Conservation (phyloP, 1,139 yeast species). For the Hemisphaericaspora subhashii region DNA sequence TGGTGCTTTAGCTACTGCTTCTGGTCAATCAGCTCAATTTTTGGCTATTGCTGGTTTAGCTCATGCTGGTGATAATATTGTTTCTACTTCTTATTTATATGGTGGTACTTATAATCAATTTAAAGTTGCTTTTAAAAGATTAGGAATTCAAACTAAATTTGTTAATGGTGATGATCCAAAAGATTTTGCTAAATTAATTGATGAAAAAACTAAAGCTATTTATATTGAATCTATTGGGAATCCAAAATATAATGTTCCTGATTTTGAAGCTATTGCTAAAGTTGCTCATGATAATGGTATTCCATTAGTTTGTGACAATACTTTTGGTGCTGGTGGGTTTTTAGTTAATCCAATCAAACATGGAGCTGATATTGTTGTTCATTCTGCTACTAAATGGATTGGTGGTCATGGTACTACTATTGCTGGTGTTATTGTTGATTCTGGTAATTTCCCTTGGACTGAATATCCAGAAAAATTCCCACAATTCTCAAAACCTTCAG, state of each 20-base stretch:
- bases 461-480: constrained; percentile 86
- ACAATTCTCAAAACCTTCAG: constrained; percentile 85
- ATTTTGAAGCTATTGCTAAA: constrained; percentile 72
- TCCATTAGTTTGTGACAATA: constrained; percentile 93
- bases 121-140: constrained; percentile 84
- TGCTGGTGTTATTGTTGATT: constrained; percentile 87
- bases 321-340: constrained; percentile 96
- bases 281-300: constrained; percentile 87
- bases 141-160: constrained; percentile 82
- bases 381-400: constrained; percentile 97
- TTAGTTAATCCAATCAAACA: constrained; percentile 80
- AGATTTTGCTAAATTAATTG: constrained; percentile 71
- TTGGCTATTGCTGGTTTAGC: constrained; percentile 83
- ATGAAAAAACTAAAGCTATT: constrained; percentile 83
- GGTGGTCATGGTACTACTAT: constrained; percentile 97
- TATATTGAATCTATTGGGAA: constrained; percentile 92
- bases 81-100: constrained; percentile 84
- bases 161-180: constrained; percentile 75
- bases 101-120: constrained; percentile 98
- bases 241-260: constrained; percentile 92
- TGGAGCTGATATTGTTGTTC: constrained; percentile 84
- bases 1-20: constrained; percentile 85
- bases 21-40: constrained; percentile 96
- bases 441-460: constrained; percentile 91
- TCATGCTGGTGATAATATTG: constrained; percentile 83